Conservation (phyloP, 2,329 filamentous ascomycete species). For the Proliferodiscus dingleyae region DNA sequence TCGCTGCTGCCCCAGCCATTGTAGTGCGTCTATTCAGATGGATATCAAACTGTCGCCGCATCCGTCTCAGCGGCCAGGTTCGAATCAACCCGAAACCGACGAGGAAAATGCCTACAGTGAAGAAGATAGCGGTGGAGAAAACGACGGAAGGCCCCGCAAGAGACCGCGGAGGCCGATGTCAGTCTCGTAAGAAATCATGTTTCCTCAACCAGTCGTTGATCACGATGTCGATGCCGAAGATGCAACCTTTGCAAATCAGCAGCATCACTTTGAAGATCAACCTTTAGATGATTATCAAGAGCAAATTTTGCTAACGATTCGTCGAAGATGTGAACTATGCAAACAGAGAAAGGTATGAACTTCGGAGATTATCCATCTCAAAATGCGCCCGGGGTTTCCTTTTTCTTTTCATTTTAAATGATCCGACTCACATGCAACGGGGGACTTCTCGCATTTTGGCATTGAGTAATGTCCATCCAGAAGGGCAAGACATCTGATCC, state of each 20-base stretch:
- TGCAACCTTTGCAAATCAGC: constrained; percentile 12
- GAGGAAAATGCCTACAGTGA: constrained; percentile 29
- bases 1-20: constrained; percentile 2
- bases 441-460: no score
- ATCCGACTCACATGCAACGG: no score
- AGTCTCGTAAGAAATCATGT: constrained; percentile 41
- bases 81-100: constrained; percentile 29
- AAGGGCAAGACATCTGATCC: no score
- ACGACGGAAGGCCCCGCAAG: constrained; percentile 36
- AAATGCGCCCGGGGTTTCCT: not conserved
- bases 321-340: constrained; percentile 65
- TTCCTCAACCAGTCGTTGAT: constrained; percentile 18
- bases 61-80: constrained; percentile 20
- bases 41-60: constrained; percentile 29
- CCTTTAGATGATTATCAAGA: constrained; percentile 14
- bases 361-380: not conserved
- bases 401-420: no score
- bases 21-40: constrained; percentile 19
- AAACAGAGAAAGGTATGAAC: constrained; percentile 69
- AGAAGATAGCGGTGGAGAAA: constrained; percentile 29
- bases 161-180: constrained; percentile 44
- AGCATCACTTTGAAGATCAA: constrained; percentile 9
- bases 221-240: constrained; percentile 11
- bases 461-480: no score
- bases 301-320: constrained; percentile 30